A percentile compares a stretch with the other conserved stretches of the same genome.
These are phyloP conservation scores for Penicillium sp. DNA, from an alignment of 2,329 filamentous ascomycete species.

Conservation along the genomic window DNA sequence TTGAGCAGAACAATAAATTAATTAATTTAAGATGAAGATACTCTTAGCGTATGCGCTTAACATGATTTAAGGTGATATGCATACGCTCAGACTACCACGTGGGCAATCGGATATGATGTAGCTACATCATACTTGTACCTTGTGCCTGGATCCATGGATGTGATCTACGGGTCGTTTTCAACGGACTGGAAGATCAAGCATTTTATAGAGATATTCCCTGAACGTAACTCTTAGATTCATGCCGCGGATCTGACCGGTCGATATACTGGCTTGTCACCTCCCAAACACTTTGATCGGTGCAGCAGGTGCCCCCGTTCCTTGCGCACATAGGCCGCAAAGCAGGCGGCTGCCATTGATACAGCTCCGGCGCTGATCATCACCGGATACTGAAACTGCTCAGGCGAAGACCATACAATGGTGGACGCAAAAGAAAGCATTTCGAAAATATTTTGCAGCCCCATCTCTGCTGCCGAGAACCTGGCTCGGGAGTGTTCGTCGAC, in stretches of 20 bases:
- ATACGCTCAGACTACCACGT: conserved; percentile 3
- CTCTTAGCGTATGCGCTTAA: neutral
- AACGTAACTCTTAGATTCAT: neutral
- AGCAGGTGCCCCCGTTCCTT: conserved; percentile 61
- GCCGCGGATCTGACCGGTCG: neutral
- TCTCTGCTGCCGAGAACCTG: conserved; percentile 68
- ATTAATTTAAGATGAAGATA: neutral
- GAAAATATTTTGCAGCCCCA: conserved; percentile 68
- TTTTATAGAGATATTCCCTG: neutral
- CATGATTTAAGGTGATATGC: neutral
- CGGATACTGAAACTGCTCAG: conserved; percentile 66
- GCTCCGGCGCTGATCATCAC: conserved; percentile 57
- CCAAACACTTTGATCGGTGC: conserved; percentile 39
- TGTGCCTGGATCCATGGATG: neutral
- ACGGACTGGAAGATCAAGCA: neutral
- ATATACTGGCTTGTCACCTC: conserved; percentile 17
- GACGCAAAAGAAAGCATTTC: conserved; percentile 67
- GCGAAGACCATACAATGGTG: conserved; percentile 65
- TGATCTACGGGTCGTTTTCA: neutral
- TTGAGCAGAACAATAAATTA: neutral
- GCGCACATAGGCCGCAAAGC: conserved; percentile 60
- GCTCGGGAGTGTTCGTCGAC: conserved; percentile 61
- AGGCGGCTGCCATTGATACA: conserved; percentile 29
- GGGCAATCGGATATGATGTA: neutral
- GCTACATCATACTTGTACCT: neutral